Evolutionary conservation across 2,329 filamentous ascomycete genomes (phyloP).

Genomic region (Ophiocordyceps sinensis): DNA sequence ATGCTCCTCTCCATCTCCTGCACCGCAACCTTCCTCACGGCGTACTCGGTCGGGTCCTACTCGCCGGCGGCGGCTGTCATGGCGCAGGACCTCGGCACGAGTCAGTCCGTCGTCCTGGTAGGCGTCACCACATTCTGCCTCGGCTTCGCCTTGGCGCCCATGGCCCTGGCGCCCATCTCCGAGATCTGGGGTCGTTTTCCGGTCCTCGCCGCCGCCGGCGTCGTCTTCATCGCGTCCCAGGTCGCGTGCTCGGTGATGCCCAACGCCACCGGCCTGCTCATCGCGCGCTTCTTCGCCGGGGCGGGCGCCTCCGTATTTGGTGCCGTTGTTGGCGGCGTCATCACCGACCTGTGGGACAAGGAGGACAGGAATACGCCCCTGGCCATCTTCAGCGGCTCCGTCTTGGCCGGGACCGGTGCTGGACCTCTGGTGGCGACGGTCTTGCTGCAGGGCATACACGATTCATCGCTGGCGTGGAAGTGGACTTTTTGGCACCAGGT

Average conservation of each 20-base stretch:
- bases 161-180: slow-evolving; percentile 76
- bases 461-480: slow-evolving; percentile 44
- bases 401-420: slow-evolving; percentile 64
- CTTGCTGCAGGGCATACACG: slow-evolving; percentile 46
- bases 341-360: slow-evolving; percentile 72
- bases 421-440: slow-evolving; percentile 61
- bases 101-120: slow-evolving; percentile 48
- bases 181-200: slow-evolving; percentile 80
- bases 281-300: slow-evolving; percentile 63
- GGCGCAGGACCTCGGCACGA: slow-evolving; percentile 48
- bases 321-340: slow-evolving; percentile 84
- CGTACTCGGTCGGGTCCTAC: slow-evolving; percentile 71
- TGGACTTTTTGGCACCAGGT: slow-evolving; percentile 85
- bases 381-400: slow-evolving; percentile 71
- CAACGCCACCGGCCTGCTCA: slow-evolving; percentile 57
- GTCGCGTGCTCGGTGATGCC: slow-evolving; percentile 59
- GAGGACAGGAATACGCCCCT: slow-evolving; percentile 76
- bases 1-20: slow-evolving; percentile 62
- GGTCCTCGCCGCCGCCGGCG: slow-evolving; percentile 61
- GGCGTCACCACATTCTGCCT: slow-evolving; percentile 72
- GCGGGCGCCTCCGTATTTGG: slow-evolving; percentile 67
- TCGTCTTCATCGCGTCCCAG: slow-evolving; percentile 57
- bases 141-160: slow-evolving; percentile 72
- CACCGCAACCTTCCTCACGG: slow-evolving; percentile 60
- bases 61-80: slow-evolving; percentile 55